Percentiles rank a stretch among this genome's conserved stretches.
These are phyloP conservation scores for Nicotiana otophora DNA, from an alignment of 257 asterid species.

Conservation along the genomic window DNA sequence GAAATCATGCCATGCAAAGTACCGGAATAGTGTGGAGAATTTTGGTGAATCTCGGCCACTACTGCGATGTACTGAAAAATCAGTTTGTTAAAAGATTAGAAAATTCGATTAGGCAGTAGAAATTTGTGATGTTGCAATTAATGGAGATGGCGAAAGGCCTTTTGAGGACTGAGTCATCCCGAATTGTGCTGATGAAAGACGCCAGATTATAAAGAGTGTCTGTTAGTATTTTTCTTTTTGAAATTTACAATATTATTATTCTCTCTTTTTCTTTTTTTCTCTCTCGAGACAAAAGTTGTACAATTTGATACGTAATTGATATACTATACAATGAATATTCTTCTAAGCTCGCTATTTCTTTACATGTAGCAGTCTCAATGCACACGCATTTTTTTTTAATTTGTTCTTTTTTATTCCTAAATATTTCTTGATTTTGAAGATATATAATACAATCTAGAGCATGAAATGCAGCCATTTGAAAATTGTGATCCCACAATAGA, in stretches of 20 bases:
- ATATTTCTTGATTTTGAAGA: neutral
- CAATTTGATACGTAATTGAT: neutral
- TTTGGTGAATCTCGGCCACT: constrained; percentile 52
- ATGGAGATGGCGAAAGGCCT: constrained; percentile 22
- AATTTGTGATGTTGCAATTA: neutral
- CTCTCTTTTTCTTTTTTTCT: neutral
- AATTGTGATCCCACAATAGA: too few species aligned
- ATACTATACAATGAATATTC: neutral
- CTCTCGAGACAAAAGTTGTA: neutral
- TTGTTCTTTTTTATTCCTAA: too few species aligned
- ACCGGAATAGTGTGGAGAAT: constrained; percentile 23
- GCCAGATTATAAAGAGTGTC: neutral
- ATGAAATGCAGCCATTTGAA: too few species aligned
- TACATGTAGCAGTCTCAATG: neutral
- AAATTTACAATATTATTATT: neutral
- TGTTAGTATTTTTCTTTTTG: neutral
- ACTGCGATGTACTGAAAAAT: constrained; percentile 28
- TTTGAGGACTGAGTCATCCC: constrained; percentile 23
- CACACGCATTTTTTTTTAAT: neutral
- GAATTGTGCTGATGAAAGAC: neutral
- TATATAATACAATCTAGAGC: neutral
- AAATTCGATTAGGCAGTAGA: neutral
- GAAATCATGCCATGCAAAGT: constrained; percentile 44
- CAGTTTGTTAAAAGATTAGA: neutral
- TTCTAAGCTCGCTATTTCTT: neutral